These are phyloP conservation scores for Naganishia kalamii DNA, from an alignment of 768 basidiomycete species.

Conservation along the genomic window DNA sequence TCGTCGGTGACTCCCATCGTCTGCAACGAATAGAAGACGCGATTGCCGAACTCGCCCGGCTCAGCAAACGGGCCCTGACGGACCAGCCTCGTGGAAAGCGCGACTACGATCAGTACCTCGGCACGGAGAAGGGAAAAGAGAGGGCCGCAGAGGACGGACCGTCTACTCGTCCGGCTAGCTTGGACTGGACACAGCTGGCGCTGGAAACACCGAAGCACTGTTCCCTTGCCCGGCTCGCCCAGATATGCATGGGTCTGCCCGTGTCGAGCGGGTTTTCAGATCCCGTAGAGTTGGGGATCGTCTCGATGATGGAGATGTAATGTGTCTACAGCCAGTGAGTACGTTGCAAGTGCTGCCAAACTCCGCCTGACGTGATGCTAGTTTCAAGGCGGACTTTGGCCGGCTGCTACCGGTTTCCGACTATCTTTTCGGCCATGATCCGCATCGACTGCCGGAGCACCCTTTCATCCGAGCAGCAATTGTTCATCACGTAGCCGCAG, in stretches of 20 bases:
- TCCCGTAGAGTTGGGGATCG: not conserved
- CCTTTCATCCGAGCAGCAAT: not conserved
- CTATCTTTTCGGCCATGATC: not conserved
- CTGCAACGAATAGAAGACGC: not conserved
- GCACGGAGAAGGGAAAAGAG: not conserved
- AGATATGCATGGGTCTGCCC: not conserved
- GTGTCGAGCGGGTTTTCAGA: not conserved
- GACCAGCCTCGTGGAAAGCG: not conserved
- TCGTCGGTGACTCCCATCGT: not conserved
- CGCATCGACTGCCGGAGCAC: not conserved
- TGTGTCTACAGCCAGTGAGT: not conserved
- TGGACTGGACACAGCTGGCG: not conserved
- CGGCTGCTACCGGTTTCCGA: not conserved
- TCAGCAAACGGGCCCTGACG: not conserved
- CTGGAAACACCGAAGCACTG: not conserved
- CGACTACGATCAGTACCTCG: not conserved
- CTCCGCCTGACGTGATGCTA: not conserved
- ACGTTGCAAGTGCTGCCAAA: no score
- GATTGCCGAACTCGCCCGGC: not conserved
- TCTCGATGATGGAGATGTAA: conserved; percentile 2
- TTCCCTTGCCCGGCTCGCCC: not conserved
- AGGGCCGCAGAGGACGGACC: not conserved
- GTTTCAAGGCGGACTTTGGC: not conserved
- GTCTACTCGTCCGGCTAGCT: not conserved
- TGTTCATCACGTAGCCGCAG: not conserved